Evolutionary conservation across 768 basidiomycete genomes (phyloP).

Genomic region (Lactarius hengduanensis): DNA sequence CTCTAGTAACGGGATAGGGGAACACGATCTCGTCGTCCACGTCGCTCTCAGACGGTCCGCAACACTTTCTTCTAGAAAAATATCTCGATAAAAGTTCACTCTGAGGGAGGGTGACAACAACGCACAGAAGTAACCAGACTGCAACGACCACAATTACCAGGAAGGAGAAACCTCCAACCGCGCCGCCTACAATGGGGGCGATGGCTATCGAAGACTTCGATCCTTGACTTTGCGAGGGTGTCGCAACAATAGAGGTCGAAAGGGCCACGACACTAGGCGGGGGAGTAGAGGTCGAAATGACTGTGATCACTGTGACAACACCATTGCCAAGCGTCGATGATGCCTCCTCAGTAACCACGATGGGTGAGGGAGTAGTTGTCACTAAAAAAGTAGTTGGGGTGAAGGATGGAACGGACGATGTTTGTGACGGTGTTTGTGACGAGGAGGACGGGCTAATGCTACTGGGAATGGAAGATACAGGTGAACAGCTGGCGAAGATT

Average conservation of each 20-base stretch:
- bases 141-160: slow-evolving; percentile 15
- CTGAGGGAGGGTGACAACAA: background rate
- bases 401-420: background rate
- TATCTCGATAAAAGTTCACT: background rate
- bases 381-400: slow-evolving; percentile 2
- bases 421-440: slow-evolving; percentile 3
- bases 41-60: background rate
- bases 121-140: slow-evolving; percentile 26
- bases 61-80: slow-evolving; percentile 19
- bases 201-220: slow-evolving; percentile 12
- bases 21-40: slow-evolving; percentile 24
- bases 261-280: slow-evolving; percentile 8
- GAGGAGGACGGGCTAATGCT: background rate
- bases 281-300: slow-evolving; percentile 17
- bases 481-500: slow-evolving; percentile 22
- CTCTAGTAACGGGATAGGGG: slow-evolving; percentile 28
- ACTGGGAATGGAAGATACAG: background rate
- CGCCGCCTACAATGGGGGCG: slow-evolving; percentile 24
- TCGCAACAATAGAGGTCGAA: background rate
- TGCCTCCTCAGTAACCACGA: slow-evolving; percentile 1
- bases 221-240: background rate
- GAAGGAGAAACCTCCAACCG: slow-evolving; percentile 21
- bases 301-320: background rate
- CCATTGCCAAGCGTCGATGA: slow-evolving; percentile 16
- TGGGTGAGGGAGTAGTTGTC: slow-evolving; percentile 16